phyloP scores from a whole-genome alignment of 2,329 filamentous ascomycete species.

The Catunica adiposa region DNA sequence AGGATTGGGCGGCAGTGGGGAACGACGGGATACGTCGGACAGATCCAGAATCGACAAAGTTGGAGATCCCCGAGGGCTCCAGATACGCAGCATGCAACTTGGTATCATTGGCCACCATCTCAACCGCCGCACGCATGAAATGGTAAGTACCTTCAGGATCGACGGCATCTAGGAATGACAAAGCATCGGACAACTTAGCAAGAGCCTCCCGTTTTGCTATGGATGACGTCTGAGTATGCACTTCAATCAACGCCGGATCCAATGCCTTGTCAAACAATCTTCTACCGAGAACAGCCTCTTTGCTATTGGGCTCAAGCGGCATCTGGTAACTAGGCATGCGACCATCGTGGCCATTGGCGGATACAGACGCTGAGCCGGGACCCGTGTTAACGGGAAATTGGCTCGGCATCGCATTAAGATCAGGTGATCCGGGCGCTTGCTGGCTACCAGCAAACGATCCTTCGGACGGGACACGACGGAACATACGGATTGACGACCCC shows the following conservation, averaged over 20 bases:
- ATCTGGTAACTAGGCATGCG: slow-evolving; percentile 31
- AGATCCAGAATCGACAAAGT: slow-evolving; percentile 10
- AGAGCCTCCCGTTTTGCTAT: slow-evolving; percentile 64
- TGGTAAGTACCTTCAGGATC: slow-evolving; percentile 86
- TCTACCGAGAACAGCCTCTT: slow-evolving; percentile 69
- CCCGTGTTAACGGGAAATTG: slow-evolving; percentile 19
- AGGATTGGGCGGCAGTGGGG: background rate
- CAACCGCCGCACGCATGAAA: slow-evolving; percentile 60
- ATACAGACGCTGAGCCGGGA: background rate
- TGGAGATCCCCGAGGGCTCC: slow-evolving; percentile 16
- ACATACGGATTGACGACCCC: slow-evolving; percentile 79
- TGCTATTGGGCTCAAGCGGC: slow-evolving; percentile 44
- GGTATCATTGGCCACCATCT: slow-evolving; percentile 52
- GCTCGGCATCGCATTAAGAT: slow-evolving; percentile 14
- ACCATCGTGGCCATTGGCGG: slow-evolving; percentile 41
- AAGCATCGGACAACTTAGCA: slow-evolving; percentile 68
- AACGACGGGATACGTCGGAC: slow-evolving; percentile 3
- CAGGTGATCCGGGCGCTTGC: slow-evolving; percentile 20
- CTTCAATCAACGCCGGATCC: slow-evolving; percentile 68
- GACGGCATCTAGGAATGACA: slow-evolving; percentile 64
- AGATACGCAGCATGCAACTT: slow-evolving; percentile 42
- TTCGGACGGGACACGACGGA: slow-evolving; percentile 69
- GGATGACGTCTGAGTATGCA: slow-evolving; percentile 60
- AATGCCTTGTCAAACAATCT: slow-evolving; percentile 67
- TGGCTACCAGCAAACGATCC: slow-evolving; percentile 26